These are phyloP conservation scores for Echinochloa phyllopogon DNA, from an alignment of 176 grass and related monocot species.

Conservation along the genomic window DNA sequence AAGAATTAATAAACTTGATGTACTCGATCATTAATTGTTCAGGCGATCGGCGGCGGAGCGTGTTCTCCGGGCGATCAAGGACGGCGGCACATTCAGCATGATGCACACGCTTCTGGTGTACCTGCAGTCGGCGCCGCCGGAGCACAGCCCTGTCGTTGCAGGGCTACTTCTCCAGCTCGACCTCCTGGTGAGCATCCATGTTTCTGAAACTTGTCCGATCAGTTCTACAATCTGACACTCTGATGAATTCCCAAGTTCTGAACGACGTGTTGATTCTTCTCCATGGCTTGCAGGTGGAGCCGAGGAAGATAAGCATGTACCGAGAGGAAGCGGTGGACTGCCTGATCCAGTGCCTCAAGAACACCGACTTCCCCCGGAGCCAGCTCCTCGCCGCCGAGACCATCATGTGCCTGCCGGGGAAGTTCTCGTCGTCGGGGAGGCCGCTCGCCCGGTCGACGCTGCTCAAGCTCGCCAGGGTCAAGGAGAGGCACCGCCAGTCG, in stretches of 20 bases:
- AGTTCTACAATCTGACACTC: not conserved
- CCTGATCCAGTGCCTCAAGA: constrained; percentile 62
- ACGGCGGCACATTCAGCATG: constrained; percentile 59
- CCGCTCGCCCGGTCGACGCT: constrained; percentile 57
- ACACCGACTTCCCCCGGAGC: constrained; percentile 52
- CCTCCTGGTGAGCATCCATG: constrained; percentile 47
- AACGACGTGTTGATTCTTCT: not conserved
- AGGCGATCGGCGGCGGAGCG: constrained; percentile 55
- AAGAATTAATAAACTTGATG: not conserved
- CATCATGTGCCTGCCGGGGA: constrained; percentile 61
- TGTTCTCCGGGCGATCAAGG: constrained; percentile 58
- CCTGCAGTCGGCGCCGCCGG: constrained; percentile 54
- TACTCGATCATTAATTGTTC: not conserved
- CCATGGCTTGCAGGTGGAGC: constrained; percentile 42
- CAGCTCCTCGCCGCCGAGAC: constrained; percentile 73
- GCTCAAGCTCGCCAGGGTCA: constrained; percentile 67
- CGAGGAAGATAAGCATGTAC: constrained; percentile 79
- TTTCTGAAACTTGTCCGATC: not conserved
- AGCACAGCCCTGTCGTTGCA: constrained; percentile 57
- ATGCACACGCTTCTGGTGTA: constrained; percentile 75
- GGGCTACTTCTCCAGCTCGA: constrained; percentile 80
- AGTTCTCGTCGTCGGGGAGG: constrained; percentile 71
- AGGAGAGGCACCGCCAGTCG: constrained; percentile 52
- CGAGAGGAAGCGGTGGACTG: constrained; percentile 65
- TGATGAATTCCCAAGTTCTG: not conserved